These are phyloP conservation scores for Ceratocystis smalleyi DNA, from an alignment of 2,329 filamentous ascomycete species.

Conservation along the genomic window DNA sequence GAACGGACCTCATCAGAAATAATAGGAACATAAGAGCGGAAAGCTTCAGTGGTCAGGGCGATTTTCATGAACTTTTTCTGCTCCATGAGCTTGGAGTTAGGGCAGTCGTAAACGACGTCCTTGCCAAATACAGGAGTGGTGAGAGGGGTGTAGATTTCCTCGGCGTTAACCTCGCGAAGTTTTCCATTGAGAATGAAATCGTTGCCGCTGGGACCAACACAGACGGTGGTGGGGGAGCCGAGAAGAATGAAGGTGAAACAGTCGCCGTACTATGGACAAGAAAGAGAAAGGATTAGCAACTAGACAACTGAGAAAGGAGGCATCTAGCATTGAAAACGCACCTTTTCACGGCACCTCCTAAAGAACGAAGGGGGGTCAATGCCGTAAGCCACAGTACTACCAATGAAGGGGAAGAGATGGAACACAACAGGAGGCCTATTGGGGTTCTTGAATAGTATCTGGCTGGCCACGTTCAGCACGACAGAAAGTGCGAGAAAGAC, in stretches of 20 bases:
- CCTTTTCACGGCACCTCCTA: conserved; percentile 58
- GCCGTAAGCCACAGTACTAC: conserved; percentile 84
- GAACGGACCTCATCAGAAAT: conserved; percentile 59
- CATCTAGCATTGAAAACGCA: conserved; percentile 25
- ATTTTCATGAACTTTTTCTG: conserved; percentile 91
- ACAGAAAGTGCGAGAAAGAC: conserved; percentile 41
- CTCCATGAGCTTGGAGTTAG: conserved; percentile 85
- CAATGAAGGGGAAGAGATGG: conserved; percentile 68
- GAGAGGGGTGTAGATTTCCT: conserved; percentile 75
- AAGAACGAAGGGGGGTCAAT: conserved; percentile 91
- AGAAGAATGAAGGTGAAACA: conserved; percentile 80
- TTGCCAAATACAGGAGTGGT: conserved; percentile 60
- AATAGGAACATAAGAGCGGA: conserved; percentile 60
- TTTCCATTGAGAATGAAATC: conserved; percentile 88
- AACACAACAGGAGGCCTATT: conserved; percentile 71
- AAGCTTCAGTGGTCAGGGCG: conserved; percentile 58
- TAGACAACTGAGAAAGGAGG: too few species aligned
- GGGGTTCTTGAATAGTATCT: conserved; percentile 66
- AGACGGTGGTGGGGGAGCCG: conserved; percentile 79
- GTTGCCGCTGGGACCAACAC: conserved; percentile 65
- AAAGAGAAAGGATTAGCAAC: conserved; percentile 5
- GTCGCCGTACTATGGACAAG: conserved; percentile 53
- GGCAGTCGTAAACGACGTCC: conserved; percentile 81
- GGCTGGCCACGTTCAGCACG: conserved; percentile 61
- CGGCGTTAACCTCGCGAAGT: conserved; percentile 74